A percentile compares a stretch with the other conserved stretches of the same genome.
Conservation (phyloP, 257 asterid species). For the Gardenia jasminoides region DNA sequence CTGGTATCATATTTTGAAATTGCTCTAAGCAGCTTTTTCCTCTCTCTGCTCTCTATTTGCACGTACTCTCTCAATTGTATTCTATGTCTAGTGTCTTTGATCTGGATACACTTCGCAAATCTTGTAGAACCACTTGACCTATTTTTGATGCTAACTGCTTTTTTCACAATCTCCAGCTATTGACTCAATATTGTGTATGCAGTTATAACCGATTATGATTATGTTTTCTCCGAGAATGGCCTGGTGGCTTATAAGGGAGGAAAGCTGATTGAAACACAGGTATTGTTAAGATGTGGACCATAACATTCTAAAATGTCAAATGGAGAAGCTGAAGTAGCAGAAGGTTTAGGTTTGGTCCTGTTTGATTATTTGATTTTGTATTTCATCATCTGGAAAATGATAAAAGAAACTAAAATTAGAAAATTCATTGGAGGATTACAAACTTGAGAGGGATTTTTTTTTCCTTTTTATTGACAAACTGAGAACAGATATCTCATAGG, state of each 20-base stretch:
- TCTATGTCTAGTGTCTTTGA: not conserved
- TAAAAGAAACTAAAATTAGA: not conserved
- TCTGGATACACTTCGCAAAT: not conserved
- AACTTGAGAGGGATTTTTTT: not conserved
- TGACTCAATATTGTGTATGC: constrained; percentile 24
- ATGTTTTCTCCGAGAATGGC: constrained; percentile 88
- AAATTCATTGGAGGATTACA: not conserved
- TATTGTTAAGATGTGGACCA: constrained; percentile 18
- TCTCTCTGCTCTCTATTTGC: not conserved
- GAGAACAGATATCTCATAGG: not conserved
- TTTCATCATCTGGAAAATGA: not conserved
- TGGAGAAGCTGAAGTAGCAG: not conserved
- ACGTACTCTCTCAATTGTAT: not conserved
- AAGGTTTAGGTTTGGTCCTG: not conserved
- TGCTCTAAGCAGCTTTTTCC: not conserved
- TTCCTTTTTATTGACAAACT: not conserved
- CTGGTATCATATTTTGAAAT: not conserved
- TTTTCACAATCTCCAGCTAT: not conserved
- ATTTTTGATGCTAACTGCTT: not conserved
- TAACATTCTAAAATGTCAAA: not conserved
- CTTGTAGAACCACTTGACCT: not conserved
- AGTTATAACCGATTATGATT: constrained; percentile 79
- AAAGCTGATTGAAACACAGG: constrained; percentile 75
- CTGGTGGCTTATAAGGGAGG: constrained; percentile 89
- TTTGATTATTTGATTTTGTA: not conserved